A percentile compares a stretch with the other conserved stretches of the same genome.
phyloP scores from a whole-genome alignment of 305 asterid species.

The Euphrasia arctica region DNA sequence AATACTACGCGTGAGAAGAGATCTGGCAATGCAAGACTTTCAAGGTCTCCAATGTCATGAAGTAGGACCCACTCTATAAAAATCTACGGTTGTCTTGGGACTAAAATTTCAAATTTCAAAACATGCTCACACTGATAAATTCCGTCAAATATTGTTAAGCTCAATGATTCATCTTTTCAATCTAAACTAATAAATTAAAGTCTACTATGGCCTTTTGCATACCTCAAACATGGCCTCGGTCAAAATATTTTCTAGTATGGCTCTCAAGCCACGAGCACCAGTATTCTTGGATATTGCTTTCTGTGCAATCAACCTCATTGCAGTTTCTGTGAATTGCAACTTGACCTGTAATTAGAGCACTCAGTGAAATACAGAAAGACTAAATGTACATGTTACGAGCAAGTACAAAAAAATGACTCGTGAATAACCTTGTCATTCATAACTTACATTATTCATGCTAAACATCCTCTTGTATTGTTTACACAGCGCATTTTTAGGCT shows the following conservation, averaged over 20 bases:
- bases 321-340: slow-evolving; percentile 55
- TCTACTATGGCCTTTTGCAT: slow-evolving; percentile 15
- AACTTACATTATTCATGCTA: slow-evolving; percentile 65
- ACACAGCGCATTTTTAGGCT: slow-evolving; percentile 80
- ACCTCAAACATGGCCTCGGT: slow-evolving; percentile 93
- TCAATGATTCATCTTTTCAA: no score
- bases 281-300: slow-evolving; percentile 66
- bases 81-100: no score
- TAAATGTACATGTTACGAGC: slow-evolving; percentile 6
- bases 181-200: no score
- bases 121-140: no score
- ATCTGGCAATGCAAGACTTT: neutral
- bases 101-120: no score
- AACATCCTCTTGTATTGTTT: slow-evolving; percentile 87
- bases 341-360: slow-evolving; percentile 43
- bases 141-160: no score
- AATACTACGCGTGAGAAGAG: neutral
- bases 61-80: no score
- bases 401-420: slow-evolving; percentile 8
- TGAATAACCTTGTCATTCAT: slow-evolving; percentile 17
- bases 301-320: slow-evolving; percentile 61
- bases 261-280: slow-evolving; percentile 87
- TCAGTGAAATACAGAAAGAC: slow-evolving; percentile 21
- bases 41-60: no score
- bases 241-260: slow-evolving; percentile 68